A percentile compares a stretch with the other conserved stretches of the same genome.
These are phyloP conservation scores for Myriosclerotinia scirpicola DNA, from an alignment of 2,329 filamentous ascomycete genomes.

Conservation along the genomic window DNA sequence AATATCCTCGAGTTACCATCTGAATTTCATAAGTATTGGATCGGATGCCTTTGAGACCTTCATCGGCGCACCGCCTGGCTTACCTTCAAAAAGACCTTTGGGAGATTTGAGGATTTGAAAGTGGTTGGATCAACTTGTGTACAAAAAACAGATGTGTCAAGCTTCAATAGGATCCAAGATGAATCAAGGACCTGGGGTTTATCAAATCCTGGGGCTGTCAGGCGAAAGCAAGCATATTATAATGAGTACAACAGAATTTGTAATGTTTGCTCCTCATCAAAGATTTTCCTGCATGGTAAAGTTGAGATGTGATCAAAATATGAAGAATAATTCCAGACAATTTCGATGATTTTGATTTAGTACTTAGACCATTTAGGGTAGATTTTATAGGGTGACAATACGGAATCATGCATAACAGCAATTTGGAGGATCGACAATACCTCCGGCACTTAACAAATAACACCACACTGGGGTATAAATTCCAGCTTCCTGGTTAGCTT, in stretches of 20 bases:
- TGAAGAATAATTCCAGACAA: neutral
- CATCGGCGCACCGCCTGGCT: slow-evolving; percentile 11
- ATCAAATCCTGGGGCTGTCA: slow-evolving; percentile 26
- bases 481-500: slow-evolving; percentile 17
- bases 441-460: slow-evolving; percentile 14
- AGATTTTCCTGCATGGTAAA: slow-evolving; percentile 5
- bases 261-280: slow-evolving; percentile 29
- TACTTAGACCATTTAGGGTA: no score
- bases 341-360: no score
- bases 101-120: slow-evolving; percentile 8
- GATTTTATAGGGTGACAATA: no score
- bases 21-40: slow-evolving; percentile 18
- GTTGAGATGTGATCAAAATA: slow-evolving; percentile 18
- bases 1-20: slow-evolving; percentile 31
- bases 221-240: slow-evolving; percentile 31
- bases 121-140: slow-evolving; percentile 18
- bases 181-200: slow-evolving; percentile 24
- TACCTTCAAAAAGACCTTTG: slow-evolving; percentile 19
- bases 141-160: slow-evolving; percentile 28
- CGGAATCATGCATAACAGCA: neutral
- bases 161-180: slow-evolving; percentile 24
- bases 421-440: slow-evolving; percentile 9
- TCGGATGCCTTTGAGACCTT: slow-evolving; percentile 7
- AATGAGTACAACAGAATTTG: slow-evolving; percentile 27
- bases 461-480: slow-evolving; percentile 2